These are phyloP conservation scores for Tuber aestivum DNA, from an alignment of 495 filamentous ascomycete species.

Conservation along the genomic window DNA sequence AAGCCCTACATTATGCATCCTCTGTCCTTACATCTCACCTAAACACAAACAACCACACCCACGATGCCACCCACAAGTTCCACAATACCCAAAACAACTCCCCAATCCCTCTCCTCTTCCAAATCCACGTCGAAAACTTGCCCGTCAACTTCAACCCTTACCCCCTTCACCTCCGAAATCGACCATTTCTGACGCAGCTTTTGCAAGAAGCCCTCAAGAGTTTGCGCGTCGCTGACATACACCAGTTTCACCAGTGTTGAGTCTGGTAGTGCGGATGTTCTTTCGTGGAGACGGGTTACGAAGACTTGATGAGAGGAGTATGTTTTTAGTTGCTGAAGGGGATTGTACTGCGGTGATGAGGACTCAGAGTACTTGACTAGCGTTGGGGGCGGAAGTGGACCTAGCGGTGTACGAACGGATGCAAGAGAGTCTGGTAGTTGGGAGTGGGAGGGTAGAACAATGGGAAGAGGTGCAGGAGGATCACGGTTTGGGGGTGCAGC, in stretches of 20 bases:
- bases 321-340: not conserved
- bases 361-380: not conserved
- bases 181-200: constrained; percentile 28
- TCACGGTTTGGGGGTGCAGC: not conserved
- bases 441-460: no score
- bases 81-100: constrained; percentile 19
- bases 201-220: constrained; percentile 20
- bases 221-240: constrained; percentile 28
- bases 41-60: not conserved
- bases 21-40: not conserved
- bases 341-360: not conserved
- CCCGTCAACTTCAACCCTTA: constrained; percentile 26
- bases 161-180: constrained; percentile 20
- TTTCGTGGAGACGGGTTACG: constrained; percentile 21
- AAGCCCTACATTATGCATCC: no score
- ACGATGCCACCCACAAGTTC: not conserved
- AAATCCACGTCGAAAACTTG: constrained; percentile 31
- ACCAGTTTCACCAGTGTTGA: constrained; percentile 29
- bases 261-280: not conserved
- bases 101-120: constrained; percentile 31
- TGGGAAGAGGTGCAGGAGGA: not conserved
- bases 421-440: not conserved
- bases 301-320: constrained; percentile 17
- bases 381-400: not conserved
- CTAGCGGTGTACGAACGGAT: not conserved